Evolutionary conservation across 148 eudicot genomes (phyloP).

Genomic region (Vaccinium vitisidaea): DNA sequence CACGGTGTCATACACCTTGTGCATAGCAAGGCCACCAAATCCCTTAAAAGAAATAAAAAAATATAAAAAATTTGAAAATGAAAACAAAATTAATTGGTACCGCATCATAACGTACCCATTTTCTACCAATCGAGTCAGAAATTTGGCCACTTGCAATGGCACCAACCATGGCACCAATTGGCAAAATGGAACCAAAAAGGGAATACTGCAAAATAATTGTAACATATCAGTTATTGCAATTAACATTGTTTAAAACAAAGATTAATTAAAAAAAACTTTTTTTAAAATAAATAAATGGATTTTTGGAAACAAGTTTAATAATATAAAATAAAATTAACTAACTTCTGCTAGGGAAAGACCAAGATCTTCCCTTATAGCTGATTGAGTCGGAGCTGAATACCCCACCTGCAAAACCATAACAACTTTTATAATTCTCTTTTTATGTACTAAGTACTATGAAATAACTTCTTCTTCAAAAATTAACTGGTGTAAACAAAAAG

Average conservation of each 20-base stretch:
- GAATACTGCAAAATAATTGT: constrained; percentile 43
- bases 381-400: constrained; percentile 75
- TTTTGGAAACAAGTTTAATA: neutral
- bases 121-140: constrained; percentile 65
- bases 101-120: constrained; percentile 47
- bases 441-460: neutral
- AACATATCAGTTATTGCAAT: neutral
- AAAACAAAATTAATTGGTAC: too few species aligned
- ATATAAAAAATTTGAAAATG: too few species aligned
- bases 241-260: neutral
- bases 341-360: constrained; percentile 60
- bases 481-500: neutral
- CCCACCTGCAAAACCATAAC: constrained; percentile 61
- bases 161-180: constrained; percentile 85
- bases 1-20: too few species aligned
- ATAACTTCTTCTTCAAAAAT: too few species aligned
- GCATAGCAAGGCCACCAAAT: too few species aligned
- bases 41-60: too few species aligned
- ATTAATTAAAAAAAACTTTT: too few species aligned
- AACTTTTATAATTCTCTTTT: constrained; percentile 10
- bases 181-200: constrained; percentile 69
- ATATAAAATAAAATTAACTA: neutral
- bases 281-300: too few species aligned
- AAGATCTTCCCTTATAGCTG: constrained; percentile 68
- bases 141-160: constrained; percentile 70